These are phyloP conservation scores for Theileria luwenshuni DNA, from an alignment of 169 alveolate species.

Conservation along the genomic window DNA sequence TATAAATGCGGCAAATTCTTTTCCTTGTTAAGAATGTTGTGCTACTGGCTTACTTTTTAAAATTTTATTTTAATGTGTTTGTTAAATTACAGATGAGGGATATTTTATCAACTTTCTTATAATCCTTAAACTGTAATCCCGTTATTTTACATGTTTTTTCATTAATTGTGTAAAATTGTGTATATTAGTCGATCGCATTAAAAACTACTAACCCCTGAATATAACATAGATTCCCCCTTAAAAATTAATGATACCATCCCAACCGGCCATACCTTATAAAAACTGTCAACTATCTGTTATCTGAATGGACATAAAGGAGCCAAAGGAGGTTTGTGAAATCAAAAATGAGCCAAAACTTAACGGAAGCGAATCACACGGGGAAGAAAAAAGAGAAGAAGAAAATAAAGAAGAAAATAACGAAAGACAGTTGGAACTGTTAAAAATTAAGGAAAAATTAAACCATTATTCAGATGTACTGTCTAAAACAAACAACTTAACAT, in stretches of 20 bases:
- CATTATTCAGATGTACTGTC: conserved; percentile 5
- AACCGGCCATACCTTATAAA: too few species aligned
- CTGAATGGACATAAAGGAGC: background rate
- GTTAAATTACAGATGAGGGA: background rate
- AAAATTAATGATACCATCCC: too few species aligned
- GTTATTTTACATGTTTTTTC: background rate
- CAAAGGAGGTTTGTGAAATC: background rate
- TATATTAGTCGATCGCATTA: background rate
- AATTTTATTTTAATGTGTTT: background rate
- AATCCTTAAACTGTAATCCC: background rate
- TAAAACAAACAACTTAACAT: background rate
- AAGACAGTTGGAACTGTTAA: background rate
- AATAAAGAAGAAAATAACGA: background rate
- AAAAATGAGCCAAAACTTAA: background rate
- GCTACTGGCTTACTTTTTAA: background rate
- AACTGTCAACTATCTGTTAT: too few species aligned
- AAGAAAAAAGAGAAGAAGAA: background rate
- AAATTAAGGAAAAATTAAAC: conserved; percentile 7
- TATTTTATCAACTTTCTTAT: background rate
- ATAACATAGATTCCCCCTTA: too few species aligned
- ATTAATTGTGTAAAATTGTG: background rate
- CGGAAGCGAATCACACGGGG: background rate
- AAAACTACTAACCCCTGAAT: background rate
- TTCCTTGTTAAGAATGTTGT: conserved; percentile 11
- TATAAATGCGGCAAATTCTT: conserved; percentile 10